These are phyloP conservation scores for Haplosporangium sp. DNA, from an alignment of 371 early-diverging fungal genomes.

Conservation along the genomic window DNA sequence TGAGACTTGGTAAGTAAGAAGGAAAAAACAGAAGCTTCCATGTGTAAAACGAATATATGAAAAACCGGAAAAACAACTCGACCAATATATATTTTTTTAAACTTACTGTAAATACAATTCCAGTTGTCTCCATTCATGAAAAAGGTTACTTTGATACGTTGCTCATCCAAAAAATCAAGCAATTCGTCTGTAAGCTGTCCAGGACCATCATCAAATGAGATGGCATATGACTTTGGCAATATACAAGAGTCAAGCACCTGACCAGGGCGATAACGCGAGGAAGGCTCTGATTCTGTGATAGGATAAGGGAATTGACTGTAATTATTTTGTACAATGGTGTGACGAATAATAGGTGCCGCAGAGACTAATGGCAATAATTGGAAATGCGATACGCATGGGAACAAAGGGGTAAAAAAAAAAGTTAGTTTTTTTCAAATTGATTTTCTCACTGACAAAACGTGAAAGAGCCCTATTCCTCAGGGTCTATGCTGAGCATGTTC, in stretches of 20 bases:
- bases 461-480: too few relatives aligned
- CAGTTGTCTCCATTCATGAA: constrained; percentile 73
- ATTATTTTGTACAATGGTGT: constrained; percentile 12
- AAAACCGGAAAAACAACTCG: too few relatives aligned
- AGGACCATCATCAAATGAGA: constrained; percentile 73
- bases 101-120: constrained; percentile 50
- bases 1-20: background rate
- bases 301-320: constrained; percentile 37
- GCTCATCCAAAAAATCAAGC: constrained; percentile 54
- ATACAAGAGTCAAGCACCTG: constrained; percentile 43
- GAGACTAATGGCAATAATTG: constrained; percentile 8
- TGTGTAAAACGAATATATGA: too few relatives aligned
- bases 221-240: constrained; percentile 61
- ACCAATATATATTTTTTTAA: too few relatives aligned
- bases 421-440: too few relatives aligned
- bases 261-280: constrained; percentile 17
- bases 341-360: constrained; percentile 37
- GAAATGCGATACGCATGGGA: background rate
- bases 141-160: constrained; percentile 64
- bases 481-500: too few relatives aligned
- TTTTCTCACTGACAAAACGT: too few relatives aligned
- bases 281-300: constrained; percentile 30
- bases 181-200: constrained; percentile 59
- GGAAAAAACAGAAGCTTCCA: too few relatives aligned
- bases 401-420: too few relatives aligned